Percentiles rank a stretch among this genome's conserved stretches.
phyloP scores from a whole-genome alignment of 1,284 basidiomycete species.

The Cryptococcus wingfieldii region DNA sequence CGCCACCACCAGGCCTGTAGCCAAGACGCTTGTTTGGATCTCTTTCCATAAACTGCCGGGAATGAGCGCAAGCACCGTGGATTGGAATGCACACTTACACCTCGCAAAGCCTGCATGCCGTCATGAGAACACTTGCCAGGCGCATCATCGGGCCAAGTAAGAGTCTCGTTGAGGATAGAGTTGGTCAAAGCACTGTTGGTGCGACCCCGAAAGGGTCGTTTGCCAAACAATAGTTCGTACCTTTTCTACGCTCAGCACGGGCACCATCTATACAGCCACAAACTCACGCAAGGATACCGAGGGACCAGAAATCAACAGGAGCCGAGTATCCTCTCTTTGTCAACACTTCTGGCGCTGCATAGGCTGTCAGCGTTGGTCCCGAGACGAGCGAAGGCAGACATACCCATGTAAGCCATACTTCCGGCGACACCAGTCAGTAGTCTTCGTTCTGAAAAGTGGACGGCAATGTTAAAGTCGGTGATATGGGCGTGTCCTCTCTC shows the following conservation, averaged over 20 bases:
- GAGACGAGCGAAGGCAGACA: slow-evolving; percentile 12
- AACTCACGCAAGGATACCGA: slow-evolving; percentile 71
- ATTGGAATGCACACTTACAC: slow-evolving; percentile 23
- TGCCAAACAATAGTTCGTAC: slow-evolving; percentile 86
- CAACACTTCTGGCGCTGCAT: slow-evolving; percentile 79
- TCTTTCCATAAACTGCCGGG: slow-evolving; percentile 69
- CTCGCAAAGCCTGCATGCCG: slow-evolving; percentile 46
- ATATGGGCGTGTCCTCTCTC: slow-evolving; percentile 88
- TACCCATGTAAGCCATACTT: slow-evolving; percentile 94
- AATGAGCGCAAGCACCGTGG: not conserved
- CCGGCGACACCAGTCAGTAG: slow-evolving; percentile 88
- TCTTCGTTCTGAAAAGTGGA: slow-evolving; percentile 80
- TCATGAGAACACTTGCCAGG: slow-evolving; percentile 40
- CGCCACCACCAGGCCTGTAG: slow-evolving; percentile 72
- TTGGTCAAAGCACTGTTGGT: slow-evolving; percentile 85
- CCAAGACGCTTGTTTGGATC: slow-evolving; percentile 77
- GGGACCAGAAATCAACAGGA: slow-evolving; percentile 93
- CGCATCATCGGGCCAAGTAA: slow-evolving; percentile 49
- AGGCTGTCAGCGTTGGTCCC: slow-evolving; percentile 1
- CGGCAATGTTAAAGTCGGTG: slow-evolving; percentile 97
- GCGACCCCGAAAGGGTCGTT: slow-evolving; percentile 84
- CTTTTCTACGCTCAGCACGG: slow-evolving; percentile 10
- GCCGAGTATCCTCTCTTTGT: slow-evolving; percentile 68
- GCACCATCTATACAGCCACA: too few relatives aligned
- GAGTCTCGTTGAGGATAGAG: slow-evolving; percentile 63